These are phyloP conservation scores for Blepharisma undulans DNA, from an alignment of 169 alveolate species.

Conservation along the genomic window DNA sequence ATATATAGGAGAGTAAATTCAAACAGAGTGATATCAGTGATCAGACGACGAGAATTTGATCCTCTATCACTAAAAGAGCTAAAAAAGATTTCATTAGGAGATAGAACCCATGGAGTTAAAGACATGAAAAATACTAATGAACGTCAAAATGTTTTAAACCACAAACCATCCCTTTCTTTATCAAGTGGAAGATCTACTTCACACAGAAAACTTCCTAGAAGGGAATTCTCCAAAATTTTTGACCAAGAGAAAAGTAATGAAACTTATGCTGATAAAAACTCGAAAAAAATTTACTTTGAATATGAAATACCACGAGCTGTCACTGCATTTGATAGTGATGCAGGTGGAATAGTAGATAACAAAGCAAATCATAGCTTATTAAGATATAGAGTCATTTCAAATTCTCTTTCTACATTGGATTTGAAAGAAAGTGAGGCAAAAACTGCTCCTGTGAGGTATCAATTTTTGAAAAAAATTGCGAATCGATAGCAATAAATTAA, in stretches of 20 bases:
- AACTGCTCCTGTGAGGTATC: background rate
- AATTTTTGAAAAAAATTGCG: background rate
- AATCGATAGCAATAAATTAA: background rate
- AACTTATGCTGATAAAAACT: background rate
- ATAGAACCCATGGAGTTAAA: background rate
- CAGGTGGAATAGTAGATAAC: background rate
- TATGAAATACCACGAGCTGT: background rate
- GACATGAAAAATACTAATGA: background rate
- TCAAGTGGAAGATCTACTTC: background rate
- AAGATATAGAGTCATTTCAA: background rate
- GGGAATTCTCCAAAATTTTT: background rate
- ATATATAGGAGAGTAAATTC: background rate
- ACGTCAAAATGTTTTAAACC: background rate
- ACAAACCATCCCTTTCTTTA: background rate
- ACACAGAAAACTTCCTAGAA: background rate
- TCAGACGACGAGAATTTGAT: background rate
- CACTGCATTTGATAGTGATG: background rate
- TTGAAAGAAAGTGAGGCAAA: background rate
- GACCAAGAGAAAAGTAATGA: background rate
- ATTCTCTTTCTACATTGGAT: background rate
- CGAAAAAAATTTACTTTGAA: background rate
- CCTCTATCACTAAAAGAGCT: background rate
- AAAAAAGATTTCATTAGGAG: background rate
- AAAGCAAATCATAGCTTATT: background rate
- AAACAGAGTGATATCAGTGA: background rate